Conservation (phyloP, 2,329 filamentous ascomycete genomes). For the Fusarium drepaniforme region DNA sequence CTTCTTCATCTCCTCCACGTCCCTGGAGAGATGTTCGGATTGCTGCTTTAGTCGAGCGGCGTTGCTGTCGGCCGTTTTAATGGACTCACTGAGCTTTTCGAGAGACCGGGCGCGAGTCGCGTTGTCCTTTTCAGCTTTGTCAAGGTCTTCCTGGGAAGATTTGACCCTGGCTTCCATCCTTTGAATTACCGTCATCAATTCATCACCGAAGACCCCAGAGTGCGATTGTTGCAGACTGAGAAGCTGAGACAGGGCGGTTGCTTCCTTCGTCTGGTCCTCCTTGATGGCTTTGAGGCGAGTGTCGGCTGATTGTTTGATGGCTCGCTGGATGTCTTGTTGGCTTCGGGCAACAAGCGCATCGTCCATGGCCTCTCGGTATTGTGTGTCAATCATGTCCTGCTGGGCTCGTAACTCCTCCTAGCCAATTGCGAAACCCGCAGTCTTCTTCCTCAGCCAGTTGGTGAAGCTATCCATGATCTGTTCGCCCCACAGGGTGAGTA, state of each 20-base stretch:
- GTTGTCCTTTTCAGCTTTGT: background rate
- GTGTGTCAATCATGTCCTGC: too few relatives aligned
- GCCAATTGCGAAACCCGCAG: too few relatives aligned
- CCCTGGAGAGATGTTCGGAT: background rate
- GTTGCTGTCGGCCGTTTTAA: background rate
- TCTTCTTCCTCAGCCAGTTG: too few relatives aligned
- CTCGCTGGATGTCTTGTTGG: too few relatives aligned
- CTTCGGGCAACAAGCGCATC: too few relatives aligned
- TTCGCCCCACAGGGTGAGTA: background rate
- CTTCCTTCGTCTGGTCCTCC: background rate
- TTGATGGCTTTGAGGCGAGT: background rate
- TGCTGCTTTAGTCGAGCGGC: background rate
- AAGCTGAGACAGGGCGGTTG: background rate
- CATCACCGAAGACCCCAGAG: background rate
- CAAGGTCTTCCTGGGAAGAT: background rate
- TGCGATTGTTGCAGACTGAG: background rate
- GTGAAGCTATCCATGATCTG: background rate
- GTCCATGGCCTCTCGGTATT: too few relatives aligned
- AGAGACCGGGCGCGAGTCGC: background rate
- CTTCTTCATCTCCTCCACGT: background rate
- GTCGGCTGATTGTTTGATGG: background rate
- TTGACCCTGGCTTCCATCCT: background rate
- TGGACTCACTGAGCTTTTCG: background rate
- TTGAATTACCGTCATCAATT: background rate
- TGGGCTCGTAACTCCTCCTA: too few relatives aligned